Conservation (phyloP, 1,284 basidiomycete species). For the Polyporus tsugae region DNA sequence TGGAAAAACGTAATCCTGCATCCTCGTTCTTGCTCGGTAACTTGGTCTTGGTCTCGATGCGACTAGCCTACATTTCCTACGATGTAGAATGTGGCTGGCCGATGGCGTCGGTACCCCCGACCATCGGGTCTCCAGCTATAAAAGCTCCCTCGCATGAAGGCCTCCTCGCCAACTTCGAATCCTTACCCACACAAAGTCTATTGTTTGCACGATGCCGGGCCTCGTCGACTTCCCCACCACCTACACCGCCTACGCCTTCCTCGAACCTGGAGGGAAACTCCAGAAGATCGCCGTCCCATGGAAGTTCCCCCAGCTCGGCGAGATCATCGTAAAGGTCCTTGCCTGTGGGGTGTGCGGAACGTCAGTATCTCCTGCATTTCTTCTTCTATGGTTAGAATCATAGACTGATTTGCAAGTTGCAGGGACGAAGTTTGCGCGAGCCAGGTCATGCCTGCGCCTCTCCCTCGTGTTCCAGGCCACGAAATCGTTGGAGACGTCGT, state of each 20-base stretch:
- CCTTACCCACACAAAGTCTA: not conserved
- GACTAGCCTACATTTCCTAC: not conserved
- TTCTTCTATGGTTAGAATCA: not conserved
- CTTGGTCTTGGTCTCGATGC: not conserved
- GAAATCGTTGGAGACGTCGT: constrained; percentile 41
- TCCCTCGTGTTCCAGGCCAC: constrained; percentile 39
- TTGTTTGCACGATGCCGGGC: not conserved
- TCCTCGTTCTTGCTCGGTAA: not conserved
- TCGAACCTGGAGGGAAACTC: constrained; percentile 34
- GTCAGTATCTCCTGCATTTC: constrained; percentile 22
- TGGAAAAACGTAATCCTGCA: not conserved
- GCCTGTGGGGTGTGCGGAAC: constrained; percentile 41
- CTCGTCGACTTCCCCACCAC: constrained; percentile 20
- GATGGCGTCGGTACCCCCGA: not conserved
- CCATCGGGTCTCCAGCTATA: not conserved
- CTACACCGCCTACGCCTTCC: constrained; percentile 40
- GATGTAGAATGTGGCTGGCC: not conserved
- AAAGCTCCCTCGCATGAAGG: not conserved
- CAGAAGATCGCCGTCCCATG: constrained; percentile 35
- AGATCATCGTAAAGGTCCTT: constrained; percentile 40
- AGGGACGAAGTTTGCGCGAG: constrained; percentile 36
- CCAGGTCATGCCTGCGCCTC: constrained; percentile 28
- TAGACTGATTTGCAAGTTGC: not conserved
- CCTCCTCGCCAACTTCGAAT: not conserved
- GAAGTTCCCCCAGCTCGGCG: constrained; percentile 36